phyloP scores from a whole-genome alignment of 306 rosid species.

The Quercus berberidifolia region DNA sequence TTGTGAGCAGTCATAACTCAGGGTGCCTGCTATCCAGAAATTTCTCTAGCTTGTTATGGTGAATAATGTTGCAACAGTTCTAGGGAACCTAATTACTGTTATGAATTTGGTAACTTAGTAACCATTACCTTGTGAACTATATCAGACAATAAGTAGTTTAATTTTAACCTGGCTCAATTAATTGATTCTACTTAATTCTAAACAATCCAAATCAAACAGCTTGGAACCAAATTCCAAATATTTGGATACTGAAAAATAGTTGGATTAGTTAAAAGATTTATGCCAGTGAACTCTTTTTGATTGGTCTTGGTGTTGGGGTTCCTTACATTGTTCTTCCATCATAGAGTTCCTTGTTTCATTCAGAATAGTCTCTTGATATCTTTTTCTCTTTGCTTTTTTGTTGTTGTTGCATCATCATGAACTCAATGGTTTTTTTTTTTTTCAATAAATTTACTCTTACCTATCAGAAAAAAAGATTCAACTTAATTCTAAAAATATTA shows the following conservation, averaged over 20 bases:
- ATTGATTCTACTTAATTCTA: not conserved
- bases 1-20: not conserved
- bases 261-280: too few relatives aligned
- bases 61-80: not conserved
- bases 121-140: not conserved
- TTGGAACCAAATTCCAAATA: too few relatives aligned
- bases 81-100: not conserved
- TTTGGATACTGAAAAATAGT: too few relatives aligned
- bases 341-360: too few relatives aligned
- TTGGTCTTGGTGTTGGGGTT: too few relatives aligned
- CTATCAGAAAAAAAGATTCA: not conserved
- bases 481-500: not conserved
- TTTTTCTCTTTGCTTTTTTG: too few relatives aligned
- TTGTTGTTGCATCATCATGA: too few relatives aligned
- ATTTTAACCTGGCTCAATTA: not conserved
- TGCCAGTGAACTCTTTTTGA: too few relatives aligned
- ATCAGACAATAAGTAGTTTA: not conserved
- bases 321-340: too few relatives aligned
- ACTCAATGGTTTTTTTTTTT: too few relatives aligned
- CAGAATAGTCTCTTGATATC: too few relatives aligned
- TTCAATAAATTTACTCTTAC: too few relatives aligned
- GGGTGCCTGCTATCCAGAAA: constrained; percentile 4
- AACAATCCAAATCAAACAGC: not conserved
- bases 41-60: not conserved
- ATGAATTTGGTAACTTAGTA: not conserved